Evolutionary conservation across 176 grass and related monocot species (phyloP).

Genomic region (Raddia guianensis): DNA sequence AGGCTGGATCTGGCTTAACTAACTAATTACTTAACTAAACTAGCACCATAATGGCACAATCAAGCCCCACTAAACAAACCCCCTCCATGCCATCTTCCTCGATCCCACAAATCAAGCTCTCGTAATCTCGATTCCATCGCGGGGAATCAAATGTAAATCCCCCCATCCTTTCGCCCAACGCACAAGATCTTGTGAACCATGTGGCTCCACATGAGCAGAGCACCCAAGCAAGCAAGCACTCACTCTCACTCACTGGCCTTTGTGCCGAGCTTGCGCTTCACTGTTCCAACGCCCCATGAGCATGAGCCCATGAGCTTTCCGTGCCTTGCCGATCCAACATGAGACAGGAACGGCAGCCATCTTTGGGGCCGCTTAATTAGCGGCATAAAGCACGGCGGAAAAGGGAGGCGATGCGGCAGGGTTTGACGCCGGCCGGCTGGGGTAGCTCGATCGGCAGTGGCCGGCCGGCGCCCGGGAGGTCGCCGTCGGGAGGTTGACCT

Average conservation of each 20-base stretch:
- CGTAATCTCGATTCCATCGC: constrained; percentile 7
- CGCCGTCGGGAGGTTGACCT: constrained; percentile 51
- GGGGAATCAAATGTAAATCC: constrained; percentile 11
- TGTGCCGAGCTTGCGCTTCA: constrained; percentile 57
- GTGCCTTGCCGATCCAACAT: constrained; percentile 27
- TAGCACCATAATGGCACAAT: background rate
- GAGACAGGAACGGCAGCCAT: constrained; percentile 33
- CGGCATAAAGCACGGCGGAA: constrained; percentile 47
- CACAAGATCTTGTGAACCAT: constrained; percentile 39
- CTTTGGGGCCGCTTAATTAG: constrained; percentile 13
- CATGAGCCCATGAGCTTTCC: background rate
- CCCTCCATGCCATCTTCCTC: background rate
- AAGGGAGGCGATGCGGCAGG: background rate
- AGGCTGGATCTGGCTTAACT: constrained; percentile 6
- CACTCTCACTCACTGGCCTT: background rate
- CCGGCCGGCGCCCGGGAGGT: constrained; percentile 24
- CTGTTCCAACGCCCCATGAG: constrained; percentile 22
- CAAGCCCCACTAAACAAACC: background rate
- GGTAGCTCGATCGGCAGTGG: background rate
- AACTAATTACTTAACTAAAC: too few species aligned
- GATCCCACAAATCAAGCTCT: constrained; percentile 17
- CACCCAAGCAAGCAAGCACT: background rate
- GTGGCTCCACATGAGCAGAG: constrained; percentile 53
- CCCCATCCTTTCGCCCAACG: constrained; percentile 13
- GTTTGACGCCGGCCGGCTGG: constrained; percentile 31